A percentile compares a stretch with the other conserved stretches of the same genome.
Evolutionary conservation across 2,329 filamentous ascomycete genomes (phyloP).

Genomic region (Cytospora chrysosperma): DNA sequence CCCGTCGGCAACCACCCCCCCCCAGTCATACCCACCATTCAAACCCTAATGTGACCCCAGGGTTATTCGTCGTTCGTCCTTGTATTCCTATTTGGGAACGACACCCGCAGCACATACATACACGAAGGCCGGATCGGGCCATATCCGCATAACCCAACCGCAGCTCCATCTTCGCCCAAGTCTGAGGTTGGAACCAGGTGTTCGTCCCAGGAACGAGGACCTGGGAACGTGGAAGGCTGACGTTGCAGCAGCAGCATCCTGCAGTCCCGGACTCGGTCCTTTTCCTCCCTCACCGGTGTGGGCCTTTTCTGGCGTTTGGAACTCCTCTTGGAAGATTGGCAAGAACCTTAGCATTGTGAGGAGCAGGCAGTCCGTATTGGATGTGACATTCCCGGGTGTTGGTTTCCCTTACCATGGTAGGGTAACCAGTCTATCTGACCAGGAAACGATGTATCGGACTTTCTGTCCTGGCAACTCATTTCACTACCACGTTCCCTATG

Average conservation of each 20-base stretch:
- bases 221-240: not conserved
- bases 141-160: not conserved
- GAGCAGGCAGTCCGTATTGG: not conserved
- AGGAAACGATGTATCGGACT: too few relatives aligned
- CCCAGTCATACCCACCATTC: too few relatives aligned
- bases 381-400: not conserved
- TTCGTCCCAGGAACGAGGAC: conserved; percentile 7
- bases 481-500: not conserved
- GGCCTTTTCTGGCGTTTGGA: not conserved
- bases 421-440: too few relatives aligned
- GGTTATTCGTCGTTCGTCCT: too few relatives aligned
- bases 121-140: not conserved
- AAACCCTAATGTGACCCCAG: too few relatives aligned
- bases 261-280: not conserved
- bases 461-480: too few relatives aligned
- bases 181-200: not conserved
- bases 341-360: too few relatives aligned
- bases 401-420: not conserved
- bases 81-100: too few relatives aligned
- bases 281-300: conserved; percentile 12
- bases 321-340: not conserved
- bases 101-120: too few relatives aligned
- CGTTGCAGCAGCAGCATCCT: not conserved
- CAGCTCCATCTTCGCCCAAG: too few relatives aligned
- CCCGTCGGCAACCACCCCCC: too few relatives aligned